Percentiles rank a stretch among this genome's conserved stretches.
phyloP scores from a whole-genome alignment of 495 filamentous ascomycete genomes.

The Penicillium riverlandense region DNA sequence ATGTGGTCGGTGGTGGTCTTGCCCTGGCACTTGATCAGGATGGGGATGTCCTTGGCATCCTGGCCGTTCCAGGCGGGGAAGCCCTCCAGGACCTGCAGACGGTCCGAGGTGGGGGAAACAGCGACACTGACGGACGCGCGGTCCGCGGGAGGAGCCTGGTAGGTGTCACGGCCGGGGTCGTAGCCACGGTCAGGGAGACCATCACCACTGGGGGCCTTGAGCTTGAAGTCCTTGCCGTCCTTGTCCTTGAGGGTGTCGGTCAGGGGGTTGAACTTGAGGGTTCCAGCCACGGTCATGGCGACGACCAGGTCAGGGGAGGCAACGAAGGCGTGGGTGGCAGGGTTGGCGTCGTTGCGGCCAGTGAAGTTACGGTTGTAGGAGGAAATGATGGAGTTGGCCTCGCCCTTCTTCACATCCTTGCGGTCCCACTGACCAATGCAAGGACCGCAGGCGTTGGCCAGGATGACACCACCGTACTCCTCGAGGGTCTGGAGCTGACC shows the following conservation, averaged over 20 bases:
- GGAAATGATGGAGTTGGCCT: constrained; percentile 90
- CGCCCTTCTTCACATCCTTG: constrained; percentile 91
- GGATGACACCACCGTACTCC: constrained; percentile 92
- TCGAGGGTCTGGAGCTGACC: constrained; percentile 95
- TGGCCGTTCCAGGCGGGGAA: constrained; percentile 93
- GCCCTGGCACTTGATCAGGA: constrained; percentile 95
- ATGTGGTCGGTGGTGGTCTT: constrained; percentile 99
- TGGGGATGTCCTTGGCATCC: constrained; percentile 79
- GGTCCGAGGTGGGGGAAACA: constrained; percentile 85
- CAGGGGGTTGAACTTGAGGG: constrained; percentile 93
- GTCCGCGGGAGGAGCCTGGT: constrained; percentile 89
- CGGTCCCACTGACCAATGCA: constrained; percentile 90
- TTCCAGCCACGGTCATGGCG: constrained; percentile 83
- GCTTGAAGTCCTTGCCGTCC: constrained; percentile 93
- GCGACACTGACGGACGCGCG: constrained; percentile 64
- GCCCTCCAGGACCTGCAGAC: constrained; percentile 83
- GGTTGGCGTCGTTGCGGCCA: constrained; percentile 98
- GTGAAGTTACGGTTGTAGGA: constrained; percentile 99
- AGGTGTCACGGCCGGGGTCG: constrained; percentile 91
- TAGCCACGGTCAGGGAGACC: constrained; percentile 78
- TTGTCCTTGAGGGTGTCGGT: constrained; percentile 91
- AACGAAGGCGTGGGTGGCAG: constrained; percentile 96
- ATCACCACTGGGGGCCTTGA: constrained; percentile 70
- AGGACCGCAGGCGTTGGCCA: constrained; percentile 92
- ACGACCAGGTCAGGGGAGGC: constrained; percentile 96